Evolutionary conservation across 495 filamentous ascomycete genomes (phyloP).

Genomic region (Talaromyces trachyspermus): DNA sequence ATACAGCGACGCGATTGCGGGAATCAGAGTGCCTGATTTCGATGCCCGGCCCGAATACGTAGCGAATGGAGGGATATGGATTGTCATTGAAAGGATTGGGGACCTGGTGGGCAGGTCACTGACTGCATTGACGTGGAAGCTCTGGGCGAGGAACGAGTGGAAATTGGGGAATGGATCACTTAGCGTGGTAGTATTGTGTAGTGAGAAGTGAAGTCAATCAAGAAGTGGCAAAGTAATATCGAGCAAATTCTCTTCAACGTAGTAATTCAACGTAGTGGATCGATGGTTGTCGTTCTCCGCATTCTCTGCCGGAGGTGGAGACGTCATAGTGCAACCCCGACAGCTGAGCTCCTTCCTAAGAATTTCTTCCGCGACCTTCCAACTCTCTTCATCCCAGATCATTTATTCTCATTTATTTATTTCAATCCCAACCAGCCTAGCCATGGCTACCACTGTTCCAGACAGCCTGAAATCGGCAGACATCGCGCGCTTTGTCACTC

Average conservation of each 20-base stretch:
- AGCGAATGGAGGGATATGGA: slow-evolving; percentile 51
- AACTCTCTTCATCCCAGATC: too few species aligned
- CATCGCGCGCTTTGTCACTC: slow-evolving; percentile 67
- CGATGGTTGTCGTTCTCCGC: too few species aligned
- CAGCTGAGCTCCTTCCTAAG: too few species aligned
- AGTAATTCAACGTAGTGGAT: too few species aligned
- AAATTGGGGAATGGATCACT: slow-evolving; percentile 49
- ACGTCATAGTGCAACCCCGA: too few species aligned
- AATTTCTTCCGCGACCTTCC: too few species aligned
- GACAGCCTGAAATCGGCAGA: slow-evolving; percentile 67
- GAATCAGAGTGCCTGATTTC: slow-evolving; percentile 62
- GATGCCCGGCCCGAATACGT: slow-evolving; percentile 55
- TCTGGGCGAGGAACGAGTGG: slow-evolving; percentile 57
- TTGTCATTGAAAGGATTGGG: slow-evolving; percentile 73
- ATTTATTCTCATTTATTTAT: too few species aligned
- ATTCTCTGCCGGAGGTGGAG: too few species aligned
- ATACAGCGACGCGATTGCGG: slow-evolving; percentile 60
- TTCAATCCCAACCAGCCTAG: neutral
- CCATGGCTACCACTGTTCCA: slow-evolving; percentile 70
- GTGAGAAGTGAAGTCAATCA: too few species aligned
- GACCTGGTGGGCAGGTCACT: slow-evolving; percentile 38
- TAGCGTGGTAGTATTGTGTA: neutral
- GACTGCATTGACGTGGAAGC: slow-evolving; percentile 60
- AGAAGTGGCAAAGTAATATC: too few species aligned
- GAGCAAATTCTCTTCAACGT: neutral